Conservation (phyloP, 2,329 filamentous ascomycete genomes). For the Trichoderma sp. region DNA sequence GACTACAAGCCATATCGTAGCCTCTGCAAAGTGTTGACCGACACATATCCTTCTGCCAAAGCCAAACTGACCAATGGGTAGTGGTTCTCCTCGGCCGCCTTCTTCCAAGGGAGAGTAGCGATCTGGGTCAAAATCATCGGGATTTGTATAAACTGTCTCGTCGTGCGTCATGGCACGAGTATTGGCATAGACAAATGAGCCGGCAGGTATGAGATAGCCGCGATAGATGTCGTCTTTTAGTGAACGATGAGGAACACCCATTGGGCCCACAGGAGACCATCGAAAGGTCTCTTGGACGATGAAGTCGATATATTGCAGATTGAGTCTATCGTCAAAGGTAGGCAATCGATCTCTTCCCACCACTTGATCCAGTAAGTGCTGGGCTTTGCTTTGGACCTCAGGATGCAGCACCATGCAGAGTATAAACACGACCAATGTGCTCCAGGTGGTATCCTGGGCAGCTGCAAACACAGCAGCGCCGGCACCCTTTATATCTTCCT, state of each 20-base stretch:
- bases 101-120: conserved; percentile 38
- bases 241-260: conserved; percentile 55
- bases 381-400: conserved; percentile 46
- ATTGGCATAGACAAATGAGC: conserved; percentile 45
- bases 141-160: conserved; percentile 39
- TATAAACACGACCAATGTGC: conserved; percentile 44
- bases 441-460: conserved; percentile 47
- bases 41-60: conserved; percentile 53
- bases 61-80: conserved; percentile 49
- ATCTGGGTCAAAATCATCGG: conserved; percentile 46
- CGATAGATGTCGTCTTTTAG: conserved; percentile 56
- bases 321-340: conserved; percentile 43
- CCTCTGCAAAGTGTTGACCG: conserved; percentile 50
- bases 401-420: conserved; percentile 44
- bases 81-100: conserved; percentile 44
- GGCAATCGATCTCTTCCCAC: conserved; percentile 47
- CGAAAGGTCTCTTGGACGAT: conserved; percentile 48
- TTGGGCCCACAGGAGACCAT: conserved; percentile 45
- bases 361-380: conserved; percentile 46
- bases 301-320: conserved; percentile 44
- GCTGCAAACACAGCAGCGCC: conserved; percentile 48
- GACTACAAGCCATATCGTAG: conserved; percentile 42
- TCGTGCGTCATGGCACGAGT: conserved; percentile 46
- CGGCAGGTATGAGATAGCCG: conserved; percentile 57
- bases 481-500: conserved; percentile 49